A percentile compares a stretch with the other conserved stretches of the same genome.
phyloP scores from a whole-genome alignment of 73 alveolate species.

The Symbiodinium pilosum region DNA sequence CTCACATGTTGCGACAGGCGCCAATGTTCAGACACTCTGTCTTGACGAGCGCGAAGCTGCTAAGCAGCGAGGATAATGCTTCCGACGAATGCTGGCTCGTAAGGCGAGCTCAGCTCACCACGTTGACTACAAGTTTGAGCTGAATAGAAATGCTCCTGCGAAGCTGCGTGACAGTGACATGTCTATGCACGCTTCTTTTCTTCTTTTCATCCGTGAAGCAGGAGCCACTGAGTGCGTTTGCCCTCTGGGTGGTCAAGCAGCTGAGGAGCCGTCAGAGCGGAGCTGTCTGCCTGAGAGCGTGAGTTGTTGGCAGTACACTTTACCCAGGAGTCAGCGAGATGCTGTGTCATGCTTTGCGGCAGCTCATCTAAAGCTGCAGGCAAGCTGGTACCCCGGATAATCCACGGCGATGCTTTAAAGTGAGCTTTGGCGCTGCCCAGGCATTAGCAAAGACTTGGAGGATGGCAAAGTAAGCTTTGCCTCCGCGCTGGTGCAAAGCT shows the following conservation, averaged over 20 bases:
- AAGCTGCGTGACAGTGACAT: no score
- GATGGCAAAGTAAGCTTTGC: conserved; percentile 43
- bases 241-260: not conserved
- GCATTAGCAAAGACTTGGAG: not conserved
- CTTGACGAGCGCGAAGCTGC: not conserved
- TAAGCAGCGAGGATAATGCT: not conserved
- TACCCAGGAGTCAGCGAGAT: conserved; percentile 51
- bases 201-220: not conserved
- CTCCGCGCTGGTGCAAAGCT: conserved; percentile 29
- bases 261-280: not conserved
- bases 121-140: not conserved
- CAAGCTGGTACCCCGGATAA: not conserved
- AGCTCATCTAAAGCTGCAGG: conserved; percentile 19
- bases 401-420: not conserved
- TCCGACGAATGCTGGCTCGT: conserved; percentile 6
- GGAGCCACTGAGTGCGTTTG: not conserved
- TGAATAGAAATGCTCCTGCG: no score
- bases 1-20: not conserved
- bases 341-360: conserved; percentile 44
- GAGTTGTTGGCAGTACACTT: not conserved
- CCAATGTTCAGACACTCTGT: not conserved
- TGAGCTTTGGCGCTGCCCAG: not conserved
- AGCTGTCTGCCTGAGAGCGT: not conserved
- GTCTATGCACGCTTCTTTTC: no score
- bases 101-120: not conserved